Evolutionary conservation across 805 yeast genomes (phyloP), one percentile per base, ranked within the genome.

Genomic region (Hanseniaspora meyeri): DNA sequence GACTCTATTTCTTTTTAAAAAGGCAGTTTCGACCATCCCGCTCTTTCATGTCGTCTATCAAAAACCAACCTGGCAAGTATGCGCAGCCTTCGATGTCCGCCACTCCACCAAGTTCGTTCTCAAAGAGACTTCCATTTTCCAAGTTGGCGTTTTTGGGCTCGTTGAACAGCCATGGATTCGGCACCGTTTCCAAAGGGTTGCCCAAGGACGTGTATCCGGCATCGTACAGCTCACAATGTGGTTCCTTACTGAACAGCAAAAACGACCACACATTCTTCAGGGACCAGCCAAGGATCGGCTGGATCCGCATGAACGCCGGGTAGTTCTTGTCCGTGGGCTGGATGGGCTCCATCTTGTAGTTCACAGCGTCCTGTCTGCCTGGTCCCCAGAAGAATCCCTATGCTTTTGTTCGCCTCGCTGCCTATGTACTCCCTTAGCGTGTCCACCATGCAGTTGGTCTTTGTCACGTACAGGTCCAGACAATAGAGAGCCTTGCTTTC

Each of bases 191-290:
- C 56, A 77, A 70, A 1, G 80, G 71, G 0, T 95, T 93, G 2
- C 98, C 98, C 19, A 93, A 69, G 0, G 96, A 87, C 0, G 98
- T 90, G 64, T 84, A 93, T 0, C 98, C 98, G 39, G 62, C 57
- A 61, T 85, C 95, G 64, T 93, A 93, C 57, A 93, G 70, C 1
- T 65, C 62, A 66, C 97, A 91, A 66, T 91, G 89, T 2, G 76
- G 75, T 43, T 83, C 75, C n/a, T 75, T 65, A 20, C 80, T 71
- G 24, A 71, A 77, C 20, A 80, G 69, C 51, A 91, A 68, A 64
- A 91, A 90, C 61, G 80, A 79, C 98, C 98, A 93, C 2, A 93
- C 75, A 57, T 89, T 87, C 20, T 77, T 76, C 62, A 87, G 85
- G 43, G 78, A 78, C 97, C 97, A 93, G 57, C 86, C 86, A 45